Percentiles rank a stretch among this genome's conserved stretches.
These are phyloP conservation scores for Phytophthora pisi DNA, from an alignment of 352 stramenopile species.

Conservation along the genomic window DNA sequence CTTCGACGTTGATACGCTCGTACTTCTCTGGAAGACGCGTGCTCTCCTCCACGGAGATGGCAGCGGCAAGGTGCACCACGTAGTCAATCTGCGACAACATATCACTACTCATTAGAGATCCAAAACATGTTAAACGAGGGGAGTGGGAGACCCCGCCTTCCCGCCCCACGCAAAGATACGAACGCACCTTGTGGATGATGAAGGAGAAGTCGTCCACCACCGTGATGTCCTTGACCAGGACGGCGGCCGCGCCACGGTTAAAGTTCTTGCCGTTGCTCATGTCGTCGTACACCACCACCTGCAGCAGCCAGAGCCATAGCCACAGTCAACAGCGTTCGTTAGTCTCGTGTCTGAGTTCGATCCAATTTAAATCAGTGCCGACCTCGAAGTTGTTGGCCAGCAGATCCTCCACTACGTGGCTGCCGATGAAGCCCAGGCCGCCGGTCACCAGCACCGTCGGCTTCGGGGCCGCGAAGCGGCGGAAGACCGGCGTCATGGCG, in stretches of 20 bases:
- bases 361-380: conserved; percentile 13
- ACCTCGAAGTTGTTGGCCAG: conserved; percentile 80
- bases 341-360: conserved; percentile 1
- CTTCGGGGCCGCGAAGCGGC: conserved; percentile 34
- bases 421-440: conserved; percentile 85
- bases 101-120: conserved; percentile 8
- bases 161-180: background rate
- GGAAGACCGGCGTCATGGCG: conserved; percentile 36
- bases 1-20: conserved; percentile 84
- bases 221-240: conserved; percentile 88
- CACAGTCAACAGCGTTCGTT: background rate
- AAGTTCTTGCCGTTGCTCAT: conserved; percentile 92
- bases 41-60: conserved; percentile 88
- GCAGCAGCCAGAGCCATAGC: conserved; percentile 3
- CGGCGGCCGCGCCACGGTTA: conserved; percentile 68
- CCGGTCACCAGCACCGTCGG: conserved; percentile 80
- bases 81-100: conserved; percentile 64
- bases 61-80: conserved; percentile 81
- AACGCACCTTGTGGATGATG: conserved; percentile 76
- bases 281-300: conserved; percentile 88
- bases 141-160: background rate
- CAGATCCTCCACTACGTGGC: conserved; percentile 85
- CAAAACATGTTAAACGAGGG: background rate
- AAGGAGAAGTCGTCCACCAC: conserved; percentile 79
- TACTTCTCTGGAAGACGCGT: conserved; percentile 87